Evolutionary conservation across 768 basidiomycete species (phyloP).

Genomic region (Terana coerulea): DNA sequence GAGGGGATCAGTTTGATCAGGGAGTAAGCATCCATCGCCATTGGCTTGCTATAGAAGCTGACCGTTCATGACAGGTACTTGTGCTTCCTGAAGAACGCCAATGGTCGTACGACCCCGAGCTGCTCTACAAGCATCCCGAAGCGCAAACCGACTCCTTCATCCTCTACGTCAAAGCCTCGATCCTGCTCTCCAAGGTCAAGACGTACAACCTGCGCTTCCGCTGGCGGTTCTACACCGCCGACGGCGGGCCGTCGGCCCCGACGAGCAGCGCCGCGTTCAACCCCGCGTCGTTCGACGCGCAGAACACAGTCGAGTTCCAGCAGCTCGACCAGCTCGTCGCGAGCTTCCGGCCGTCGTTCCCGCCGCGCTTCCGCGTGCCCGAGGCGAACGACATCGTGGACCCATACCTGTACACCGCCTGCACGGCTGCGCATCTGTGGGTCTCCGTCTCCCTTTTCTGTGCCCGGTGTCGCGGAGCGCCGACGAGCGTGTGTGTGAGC

Average conservation of each 20-base stretch:
- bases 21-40: conserved; percentile 41
- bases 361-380: conserved; percentile 49
- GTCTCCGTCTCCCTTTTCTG: conserved; percentile 12
- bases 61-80: conserved; percentile 23
- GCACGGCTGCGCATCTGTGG: conserved; percentile 26
- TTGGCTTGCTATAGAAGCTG: not conserved
- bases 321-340: conserved; percentile 53
- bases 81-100: conserved; percentile 46
- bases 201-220: conserved; percentile 64
- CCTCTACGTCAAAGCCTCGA: conserved; percentile 62
- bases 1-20: conserved; percentile 52
- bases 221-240: conserved; percentile 42
- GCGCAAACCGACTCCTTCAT: conserved; percentile 68
- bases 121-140: conserved; percentile 58
- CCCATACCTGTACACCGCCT: conserved; percentile 46
- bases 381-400: conserved; percentile 43
- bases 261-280: not conserved
- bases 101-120: conserved; percentile 56
- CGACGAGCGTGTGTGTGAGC: no score
- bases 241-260: not conserved
- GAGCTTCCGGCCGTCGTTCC: conserved; percentile 56
- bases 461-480: no score
- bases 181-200: conserved; percentile 57
- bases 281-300: conserved; percentile 41
- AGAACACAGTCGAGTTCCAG: conserved; percentile 56